A percentile compares a stretch with the other conserved stretches of the same genome.
phyloP scores from a whole-genome alignment of 352 stramenopile genomes.

The Plasmopara viticola region DNA sequence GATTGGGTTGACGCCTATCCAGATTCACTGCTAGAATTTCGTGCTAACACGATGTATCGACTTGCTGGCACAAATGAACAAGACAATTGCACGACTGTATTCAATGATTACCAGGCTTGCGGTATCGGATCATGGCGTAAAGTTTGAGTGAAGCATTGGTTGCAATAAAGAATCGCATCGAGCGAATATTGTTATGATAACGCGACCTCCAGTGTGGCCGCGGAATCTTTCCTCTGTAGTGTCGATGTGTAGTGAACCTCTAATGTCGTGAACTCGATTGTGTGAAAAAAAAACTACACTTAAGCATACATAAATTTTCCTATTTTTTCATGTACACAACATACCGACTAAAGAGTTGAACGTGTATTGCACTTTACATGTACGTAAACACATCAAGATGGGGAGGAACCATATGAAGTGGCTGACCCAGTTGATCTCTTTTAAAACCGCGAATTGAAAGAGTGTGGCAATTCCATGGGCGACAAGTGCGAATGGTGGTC shows the following conservation, averaged over 20 bases:
- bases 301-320: slow-evolving; percentile 62
- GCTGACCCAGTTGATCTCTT: neutral
- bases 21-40: slow-evolving; percentile 88
- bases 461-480: slow-evolving; percentile 24
- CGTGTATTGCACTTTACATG: neutral
- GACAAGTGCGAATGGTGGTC: slow-evolving; percentile 27
- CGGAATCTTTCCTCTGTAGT: no score
- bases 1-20: slow-evolving; percentile 86
- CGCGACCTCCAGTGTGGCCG: no score
- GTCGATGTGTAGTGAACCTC: no score
- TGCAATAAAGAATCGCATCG: slow-evolving; percentile 94
- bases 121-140: slow-evolving; percentile 83
- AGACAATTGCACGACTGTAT: slow-evolving; percentile 96
- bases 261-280: no score
- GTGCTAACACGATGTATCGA: slow-evolving; percentile 95
- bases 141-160: slow-evolving; percentile 85
- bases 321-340: neutral
- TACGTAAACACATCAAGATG: no score
- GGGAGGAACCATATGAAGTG: no score
- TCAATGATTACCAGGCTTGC: slow-evolving; percentile 90
- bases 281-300: slow-evolving; percentile 47
- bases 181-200: slow-evolving; percentile 96
- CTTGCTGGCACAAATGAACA: slow-evolving; percentile 54
- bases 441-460: slow-evolving; percentile 26
- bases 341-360: neutral